Evolutionary conservation across 2,329 filamentous ascomycete species (phyloP).

Genomic region (Tolypocladium album): DNA sequence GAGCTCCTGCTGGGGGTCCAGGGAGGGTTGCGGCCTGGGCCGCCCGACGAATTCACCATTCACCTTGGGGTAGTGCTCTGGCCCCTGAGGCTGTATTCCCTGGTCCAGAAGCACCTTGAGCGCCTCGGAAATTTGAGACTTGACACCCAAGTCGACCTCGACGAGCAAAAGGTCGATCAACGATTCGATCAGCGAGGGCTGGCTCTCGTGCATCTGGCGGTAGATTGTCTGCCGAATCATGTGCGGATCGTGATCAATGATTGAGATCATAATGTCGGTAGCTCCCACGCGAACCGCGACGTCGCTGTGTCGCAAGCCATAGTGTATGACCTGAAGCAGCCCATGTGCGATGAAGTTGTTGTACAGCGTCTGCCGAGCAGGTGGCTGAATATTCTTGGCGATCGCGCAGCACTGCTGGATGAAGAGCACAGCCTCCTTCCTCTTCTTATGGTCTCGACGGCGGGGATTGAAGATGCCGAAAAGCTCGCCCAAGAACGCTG

Average conservation of each 20-base stretch:
- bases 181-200: conserved; percentile 78
- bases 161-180: conserved; percentile 84
- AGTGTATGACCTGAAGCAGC: conserved; percentile 81
- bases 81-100: conserved; percentile 34
- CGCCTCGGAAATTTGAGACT: conserved; percentile 89
- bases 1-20: conserved; percentile 67
- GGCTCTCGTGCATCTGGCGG: conserved; percentile 79
- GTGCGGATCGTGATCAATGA: conserved; percentile 91
- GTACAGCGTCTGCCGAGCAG: conserved; percentile 70
- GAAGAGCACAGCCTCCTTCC: conserved; percentile 91
- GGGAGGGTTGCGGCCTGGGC: conserved; percentile 37
- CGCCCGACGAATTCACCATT: conserved; percentile 61
- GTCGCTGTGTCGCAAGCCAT: conserved; percentile 76
- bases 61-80: conserved; percentile 48
- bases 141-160: conserved; percentile 87
- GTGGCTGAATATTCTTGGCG: conserved; percentile 86
- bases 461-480: conserved; percentile 73
- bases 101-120: conserved; percentile 88
- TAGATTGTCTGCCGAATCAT: conserved; percentile 93
- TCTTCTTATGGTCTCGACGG: conserved; percentile 55
- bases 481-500: conserved; percentile 67
- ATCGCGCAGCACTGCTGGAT: conserved; percentile 94
- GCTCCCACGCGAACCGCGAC: conserved; percentile 81
- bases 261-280: conserved; percentile 83
- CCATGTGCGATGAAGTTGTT: conserved; percentile 84